Base-by-base conservation (phyloP, 2,329 filamentous ascomycete species). In the Furcasterigmium furcatum region DNA sequence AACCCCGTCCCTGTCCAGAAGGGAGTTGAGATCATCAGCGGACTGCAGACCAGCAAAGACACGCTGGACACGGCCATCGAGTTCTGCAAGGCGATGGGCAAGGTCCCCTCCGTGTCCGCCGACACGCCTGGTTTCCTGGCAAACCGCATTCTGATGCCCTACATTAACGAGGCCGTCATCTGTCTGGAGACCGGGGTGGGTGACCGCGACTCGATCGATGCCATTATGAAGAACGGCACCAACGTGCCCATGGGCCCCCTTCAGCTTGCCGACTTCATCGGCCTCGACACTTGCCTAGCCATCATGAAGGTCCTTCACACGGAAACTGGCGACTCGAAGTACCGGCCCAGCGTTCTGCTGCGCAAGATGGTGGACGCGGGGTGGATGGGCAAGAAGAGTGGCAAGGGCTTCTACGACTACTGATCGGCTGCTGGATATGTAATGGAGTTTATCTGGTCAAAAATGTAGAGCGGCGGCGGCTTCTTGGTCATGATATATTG, bases 171-270 rank as follows among this genome's bases (percentile, higher is more conserved):
- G 71, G 94, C 95, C 9, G 77, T 99, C 56, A 92, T 96, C 53
- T 99, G 94, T 67, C 76, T 99, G 13, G 94, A 99, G 71, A 96
- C 94, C 0, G 88, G 89, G 4, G 84, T 99, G 1, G 94, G 94
- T 16, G 79, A 82, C 52, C 86, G 88, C 56, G 91, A 97, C 60
- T 88, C 92, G 52, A 99, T 99, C 54, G 94, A 99, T 62, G 85
- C 80, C 53, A 99, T 99, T 58, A 99, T 99, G 94, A 97, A 96
- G 80, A 96, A 96, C 58, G 94, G 94, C 39, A 99, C 94, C 19
- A 96, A 96, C 62, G 94, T 99, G 34, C 94, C 94, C 20, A 99
- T 99, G 94, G 94, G 94, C 0, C 94, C 94, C 9, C 74, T 99
- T 54, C 85, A 91, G 59, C 71, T 99, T 58, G 94, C 94, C 3